A percentile compares a stretch with the other conserved stretches of the same genome.
These are phyloP conservation scores for Neurospora sp. DNA, from an alignment of 495 filamentous ascomycete genomes.

Conservation along the genomic window DNA sequence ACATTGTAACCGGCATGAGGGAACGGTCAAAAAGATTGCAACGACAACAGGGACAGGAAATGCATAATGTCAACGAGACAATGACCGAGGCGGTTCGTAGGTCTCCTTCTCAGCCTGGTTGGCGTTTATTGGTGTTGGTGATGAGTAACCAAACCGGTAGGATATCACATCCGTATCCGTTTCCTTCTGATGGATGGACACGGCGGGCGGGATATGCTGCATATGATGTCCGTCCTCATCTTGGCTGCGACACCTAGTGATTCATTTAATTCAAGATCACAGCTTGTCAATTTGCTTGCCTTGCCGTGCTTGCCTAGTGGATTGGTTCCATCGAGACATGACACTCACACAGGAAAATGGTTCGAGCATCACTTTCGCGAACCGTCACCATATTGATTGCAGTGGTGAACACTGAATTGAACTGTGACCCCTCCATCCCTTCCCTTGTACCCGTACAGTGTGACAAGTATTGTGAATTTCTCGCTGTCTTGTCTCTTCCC, in stretches of 20 bases:
- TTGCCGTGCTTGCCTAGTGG: not conserved
- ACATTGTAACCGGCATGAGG: not conserved
- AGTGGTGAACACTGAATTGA: not conserved
- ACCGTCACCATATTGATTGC: not conserved
- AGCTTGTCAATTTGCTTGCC: not conserved
- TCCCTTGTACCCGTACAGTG: not conserved
- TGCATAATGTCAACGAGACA: not conserved
- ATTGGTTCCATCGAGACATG: not conserved
- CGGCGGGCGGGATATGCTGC: not conserved
- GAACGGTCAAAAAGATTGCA: not conserved
- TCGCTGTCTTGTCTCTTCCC: not conserved
- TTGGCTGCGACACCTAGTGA: not conserved
- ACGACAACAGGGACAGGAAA: not conserved
- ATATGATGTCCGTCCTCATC: not conserved
- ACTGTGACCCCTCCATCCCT: not conserved
- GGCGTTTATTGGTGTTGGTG: not conserved
- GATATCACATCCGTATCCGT: not conserved
- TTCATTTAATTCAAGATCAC: not conserved
- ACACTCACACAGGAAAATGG: not conserved
- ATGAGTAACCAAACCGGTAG: not conserved
- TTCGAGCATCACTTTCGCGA: not conserved
- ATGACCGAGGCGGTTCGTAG: not conserved
- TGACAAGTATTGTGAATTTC: not conserved
- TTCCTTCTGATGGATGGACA: not conserved
- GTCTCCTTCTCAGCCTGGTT: not conserved